Base-by-base conservation (phyloP, 2,329 filamentous ascomycete genomes). In the Colletotrichum karsti region DNA sequence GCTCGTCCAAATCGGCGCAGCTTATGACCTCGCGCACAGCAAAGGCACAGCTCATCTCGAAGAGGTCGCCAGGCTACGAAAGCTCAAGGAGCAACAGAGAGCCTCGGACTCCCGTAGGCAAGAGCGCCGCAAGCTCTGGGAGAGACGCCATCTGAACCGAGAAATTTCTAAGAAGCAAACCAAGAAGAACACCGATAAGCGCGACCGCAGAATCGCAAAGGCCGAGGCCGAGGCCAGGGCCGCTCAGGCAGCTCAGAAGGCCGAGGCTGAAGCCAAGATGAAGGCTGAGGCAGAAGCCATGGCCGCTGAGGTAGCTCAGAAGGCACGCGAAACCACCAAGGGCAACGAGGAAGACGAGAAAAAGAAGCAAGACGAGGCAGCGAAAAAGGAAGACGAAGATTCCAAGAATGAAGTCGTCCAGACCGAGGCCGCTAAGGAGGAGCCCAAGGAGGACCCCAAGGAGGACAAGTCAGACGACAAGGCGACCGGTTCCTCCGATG, bases 1-100 rank as follows among this genome's bases (percentile, higher is more conserved):
- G 76, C 79, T 90, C 2, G 83, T 86, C 1, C 84, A 87, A 41
- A 85, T 90, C 6, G 88, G 87, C 2, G 82, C 84, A 41, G 84
- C 87, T 0, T 90, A 90, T 67, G 88, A 90, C 71, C 73, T 90
- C 6, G 88, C 88, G 0, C 88, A 90, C 72, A 85, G 82, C 77
- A 90, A 90, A 75, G 87, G 85, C 2, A 81, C 83, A 54, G 78
- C 80, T 1, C 84, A 88, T 60, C 77, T 87, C 70, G 81, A 87
- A 60, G 83, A 84, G 70, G 82, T 87, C 2, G 77, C 80, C 22
- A 83, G 84, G 69, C 81, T 86, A 24, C 77, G 84, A 24, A 83
- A 87, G 74, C 82, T 84, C 72, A 80, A 82, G 63, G 81, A 85
- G 64, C 81, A 84, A 54, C 77, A 84, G 54, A 85, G 86, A 77